phyloP scores from a whole-genome alignment of 805 yeast species.

The Ogataea chonburiensis region DNA sequence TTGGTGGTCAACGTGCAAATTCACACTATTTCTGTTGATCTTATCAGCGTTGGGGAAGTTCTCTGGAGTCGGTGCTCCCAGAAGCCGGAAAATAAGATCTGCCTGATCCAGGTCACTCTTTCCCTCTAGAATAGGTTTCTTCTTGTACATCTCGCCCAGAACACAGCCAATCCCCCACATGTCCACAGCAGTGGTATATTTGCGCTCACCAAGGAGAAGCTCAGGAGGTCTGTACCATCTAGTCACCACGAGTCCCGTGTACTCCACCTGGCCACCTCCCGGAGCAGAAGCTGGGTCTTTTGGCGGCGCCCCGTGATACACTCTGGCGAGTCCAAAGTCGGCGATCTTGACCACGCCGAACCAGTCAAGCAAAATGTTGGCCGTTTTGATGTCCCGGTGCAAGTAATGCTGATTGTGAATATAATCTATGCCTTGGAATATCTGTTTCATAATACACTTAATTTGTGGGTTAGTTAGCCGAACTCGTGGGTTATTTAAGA shows the following conservation, averaged over 20 bases:
- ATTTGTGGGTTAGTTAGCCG: slow-evolving; percentile 62
- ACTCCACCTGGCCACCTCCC: slow-evolving; percentile 53
- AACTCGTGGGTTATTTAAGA: slow-evolving; percentile 76
- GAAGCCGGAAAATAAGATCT: slow-evolving; percentile 68
- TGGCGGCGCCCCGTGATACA: slow-evolving; percentile 40
- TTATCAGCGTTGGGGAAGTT: slow-evolving; percentile 60
- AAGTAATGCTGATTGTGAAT: slow-evolving; percentile 61
- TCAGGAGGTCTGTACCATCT: slow-evolving; percentile 99
- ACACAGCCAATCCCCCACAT: slow-evolving; percentile 98
- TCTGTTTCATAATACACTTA: slow-evolving; percentile 78
- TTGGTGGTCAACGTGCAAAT: slow-evolving; percentile 29
- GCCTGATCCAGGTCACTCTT: slow-evolving; percentile 86
- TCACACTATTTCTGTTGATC: slow-evolving; percentile 54
- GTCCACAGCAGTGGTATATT: slow-evolving; percentile 92
- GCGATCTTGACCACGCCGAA: slow-evolving; percentile 84
- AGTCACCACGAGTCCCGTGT: slow-evolving; percentile 78
- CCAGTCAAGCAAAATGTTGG: slow-evolving; percentile 81
- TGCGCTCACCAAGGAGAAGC: slow-evolving; percentile 76
- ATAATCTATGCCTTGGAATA: slow-evolving; percentile 76
- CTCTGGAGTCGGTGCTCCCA: slow-evolving; percentile 72
- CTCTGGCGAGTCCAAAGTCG: slow-evolving; percentile 91
- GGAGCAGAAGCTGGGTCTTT: slow-evolving; percentile 33
- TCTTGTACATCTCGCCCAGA: slow-evolving; percentile 82
- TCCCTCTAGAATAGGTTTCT: slow-evolving; percentile 84
- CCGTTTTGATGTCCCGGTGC: slow-evolving; percentile 95